These are phyloP conservation scores for Marasmius oreades DNA, from an alignment of 1,284 basidiomycete species.

Conservation along the genomic window DNA sequence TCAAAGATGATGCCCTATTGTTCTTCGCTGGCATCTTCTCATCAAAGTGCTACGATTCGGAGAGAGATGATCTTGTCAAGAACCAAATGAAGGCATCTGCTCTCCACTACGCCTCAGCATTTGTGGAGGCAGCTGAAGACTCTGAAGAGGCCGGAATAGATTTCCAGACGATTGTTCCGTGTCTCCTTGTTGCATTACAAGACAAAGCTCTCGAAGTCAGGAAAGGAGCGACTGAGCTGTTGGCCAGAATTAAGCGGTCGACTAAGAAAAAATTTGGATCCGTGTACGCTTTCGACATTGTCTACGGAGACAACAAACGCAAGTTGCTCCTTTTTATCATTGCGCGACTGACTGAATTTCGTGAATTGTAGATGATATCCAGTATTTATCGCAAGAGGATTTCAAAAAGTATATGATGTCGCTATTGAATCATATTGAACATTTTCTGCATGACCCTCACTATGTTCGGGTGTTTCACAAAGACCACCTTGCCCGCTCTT, in stretches of 20 bases:
- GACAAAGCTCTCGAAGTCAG: constrained; percentile 54
- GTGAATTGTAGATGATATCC: constrained; percentile 52
- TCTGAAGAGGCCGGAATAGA: constrained; percentile 54
- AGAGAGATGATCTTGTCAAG: constrained; percentile 23
- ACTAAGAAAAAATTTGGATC: constrained; percentile 44
- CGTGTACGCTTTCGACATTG: constrained; percentile 79
- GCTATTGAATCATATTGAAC: constrained; percentile 52
- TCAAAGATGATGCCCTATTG: constrained; percentile 71
- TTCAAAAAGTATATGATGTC: constrained; percentile 63
- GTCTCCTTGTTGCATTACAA: constrained; percentile 67
- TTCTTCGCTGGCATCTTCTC: constrained; percentile 79
- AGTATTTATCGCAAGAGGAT: constrained; percentile 79
- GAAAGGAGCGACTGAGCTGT: constrained; percentile 59
- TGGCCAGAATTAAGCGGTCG: constrained; percentile 47
- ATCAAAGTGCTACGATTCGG: constrained; percentile 18
- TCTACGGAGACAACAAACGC: constrained; percentile 69
- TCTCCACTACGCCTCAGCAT: constrained; percentile 67
- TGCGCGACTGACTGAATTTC: constrained; percentile 8
- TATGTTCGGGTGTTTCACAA: constrained; percentile 67
- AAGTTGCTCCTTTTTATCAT: not conserved
- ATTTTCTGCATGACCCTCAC: constrained; percentile 66
- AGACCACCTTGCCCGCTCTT: constrained; percentile 46
- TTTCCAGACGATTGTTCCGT: constrained; percentile 86
- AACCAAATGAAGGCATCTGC: constrained; percentile 36
- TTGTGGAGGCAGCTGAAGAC: constrained; percentile 63